Conservation (phyloP, 176 grass and related monocot genomes). For the Oryza brachyantha region DNA sequence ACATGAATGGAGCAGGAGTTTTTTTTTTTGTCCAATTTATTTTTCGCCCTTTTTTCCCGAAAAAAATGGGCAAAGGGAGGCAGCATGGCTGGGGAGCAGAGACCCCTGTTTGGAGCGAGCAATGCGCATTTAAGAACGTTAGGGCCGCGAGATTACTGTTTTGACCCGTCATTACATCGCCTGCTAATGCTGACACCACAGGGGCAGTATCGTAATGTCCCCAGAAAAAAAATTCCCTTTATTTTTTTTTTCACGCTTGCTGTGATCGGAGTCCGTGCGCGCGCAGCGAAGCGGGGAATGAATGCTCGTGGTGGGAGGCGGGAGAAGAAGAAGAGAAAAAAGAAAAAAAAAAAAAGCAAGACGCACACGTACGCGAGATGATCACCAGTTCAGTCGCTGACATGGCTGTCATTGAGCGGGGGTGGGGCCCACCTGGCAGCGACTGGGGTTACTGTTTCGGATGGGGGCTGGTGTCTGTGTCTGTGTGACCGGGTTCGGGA, state of each 20-base stretch:
- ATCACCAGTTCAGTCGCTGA: not conserved
- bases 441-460: not conserved
- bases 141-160: conserved; percentile 13
- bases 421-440: not conserved
- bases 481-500: not conserved
- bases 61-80: not conserved
- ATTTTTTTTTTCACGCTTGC: not conserved
- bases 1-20: not conserved
- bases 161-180: not conserved
- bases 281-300: conserved; percentile 35
- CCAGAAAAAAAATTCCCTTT: too few species aligned
- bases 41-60: not conserved
- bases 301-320: conserved; percentile 12
- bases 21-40: not conserved
- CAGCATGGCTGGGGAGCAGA: conserved; percentile 34
- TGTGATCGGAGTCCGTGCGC: not conserved
- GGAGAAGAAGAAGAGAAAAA: too few species aligned
- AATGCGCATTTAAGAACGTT: conserved; percentile 20
- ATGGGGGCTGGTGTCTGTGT: too few species aligned
- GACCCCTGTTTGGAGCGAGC: conserved; percentile 42
- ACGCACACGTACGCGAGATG: not conserved
- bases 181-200: accelerated
- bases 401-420: not conserved
- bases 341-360: not conserved
- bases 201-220: not conserved